A percentile compares a stretch with the other conserved stretches of the same genome.
phyloP scores from a whole-genome alignment of 345 rosid species.

The Physaria fendleri region DNA sequence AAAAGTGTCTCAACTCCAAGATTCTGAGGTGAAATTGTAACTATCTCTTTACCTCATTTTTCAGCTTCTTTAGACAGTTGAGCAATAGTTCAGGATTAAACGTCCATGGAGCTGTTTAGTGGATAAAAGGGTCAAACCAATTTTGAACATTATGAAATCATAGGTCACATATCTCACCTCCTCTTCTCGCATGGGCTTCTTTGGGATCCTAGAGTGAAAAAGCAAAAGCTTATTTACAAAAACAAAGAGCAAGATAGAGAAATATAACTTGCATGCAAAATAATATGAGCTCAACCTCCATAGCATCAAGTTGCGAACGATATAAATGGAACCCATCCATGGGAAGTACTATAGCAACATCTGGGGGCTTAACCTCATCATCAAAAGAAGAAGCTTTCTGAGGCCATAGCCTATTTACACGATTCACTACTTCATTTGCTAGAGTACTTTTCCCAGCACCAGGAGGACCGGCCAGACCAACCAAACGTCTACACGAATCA shows the following conservation, averaged over 20 bases:
- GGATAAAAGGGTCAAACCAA: conserved; percentile 19
- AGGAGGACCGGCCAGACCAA: conserved; percentile 93
- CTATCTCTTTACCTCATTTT: conserved; percentile 51
- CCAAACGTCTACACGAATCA: conserved; percentile 49
- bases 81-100: conserved; percentile 60
- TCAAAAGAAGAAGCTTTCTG: conserved; percentile 55
- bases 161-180: conserved; percentile 48
- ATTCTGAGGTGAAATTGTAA: not conserved
- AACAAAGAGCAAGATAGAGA: not conserved
- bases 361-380: conserved; percentile 57
- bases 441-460: conserved; percentile 92
- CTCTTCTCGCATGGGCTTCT: conserved; percentile 97
- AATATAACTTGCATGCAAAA: not conserved
- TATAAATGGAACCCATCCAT: conserved; percentile 97
- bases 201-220: conserved; percentile 54
- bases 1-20: not conserved
- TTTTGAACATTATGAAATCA: conserved; percentile 5
- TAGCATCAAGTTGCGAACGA: conserved; percentile 82
- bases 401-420: conserved; percentile 67
- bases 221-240: not conserved
- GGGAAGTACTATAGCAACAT: conserved; percentile 74
- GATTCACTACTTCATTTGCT: conserved; percentile 63
- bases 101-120: conserved; percentile 86
- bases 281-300: conserved; percentile 53
- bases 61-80: conserved; percentile 60